phyloP scores from a whole-genome alignment of 768 basidiomycete genomes.

The Cystofilobasidium bisporidii region DNA sequence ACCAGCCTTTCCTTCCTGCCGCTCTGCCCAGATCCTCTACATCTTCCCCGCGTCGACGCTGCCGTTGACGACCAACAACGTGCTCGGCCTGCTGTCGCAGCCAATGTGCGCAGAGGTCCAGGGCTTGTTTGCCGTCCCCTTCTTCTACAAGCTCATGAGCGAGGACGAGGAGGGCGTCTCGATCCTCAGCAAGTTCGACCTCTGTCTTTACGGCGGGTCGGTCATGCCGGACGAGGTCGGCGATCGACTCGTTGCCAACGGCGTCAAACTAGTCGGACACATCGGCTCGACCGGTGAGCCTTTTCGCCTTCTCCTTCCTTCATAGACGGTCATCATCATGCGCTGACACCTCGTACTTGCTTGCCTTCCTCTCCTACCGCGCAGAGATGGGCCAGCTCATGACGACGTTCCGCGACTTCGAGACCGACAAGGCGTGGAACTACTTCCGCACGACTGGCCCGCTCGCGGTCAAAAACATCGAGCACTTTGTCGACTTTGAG shows the following conservation, averaged over 20 bases:
- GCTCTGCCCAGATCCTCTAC: slow-evolving; percentile 41
- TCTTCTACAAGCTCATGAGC: slow-evolving; percentile 45
- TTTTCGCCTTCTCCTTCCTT: neutral
- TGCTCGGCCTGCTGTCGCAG: slow-evolving; percentile 42
- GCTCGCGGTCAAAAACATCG: slow-evolving; percentile 27
- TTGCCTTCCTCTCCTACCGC: slow-evolving; percentile 22
- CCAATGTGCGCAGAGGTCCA: slow-evolving; percentile 31
- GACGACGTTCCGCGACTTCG: slow-evolving; percentile 46
- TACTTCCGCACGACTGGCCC: slow-evolving; percentile 44
- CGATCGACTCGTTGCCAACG: slow-evolving; percentile 46
- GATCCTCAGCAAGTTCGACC: slow-evolving; percentile 44
- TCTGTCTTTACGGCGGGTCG: slow-evolving; percentile 50
- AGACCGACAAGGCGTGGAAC: slow-evolving; percentile 51
- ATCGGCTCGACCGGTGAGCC: slow-evolving; percentile 47
- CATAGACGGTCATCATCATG: no score
- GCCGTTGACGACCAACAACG: slow-evolving; percentile 46
- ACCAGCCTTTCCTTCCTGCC: no score
- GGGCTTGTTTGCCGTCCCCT: slow-evolving; percentile 39
- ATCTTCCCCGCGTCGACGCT: slow-evolving; percentile 46
- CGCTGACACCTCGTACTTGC: slow-evolving; percentile 33
- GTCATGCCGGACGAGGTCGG: slow-evolving; percentile 52
- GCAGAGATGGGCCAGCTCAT: slow-evolving; percentile 37
- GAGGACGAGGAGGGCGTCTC: slow-evolving; percentile 47
- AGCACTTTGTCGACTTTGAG: slow-evolving; percentile 45
- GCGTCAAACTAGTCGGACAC: slow-evolving; percentile 47